Evolutionary conservation across 83 land plant species (phyloP).

Genomic region (Thuja plicata): DNA sequence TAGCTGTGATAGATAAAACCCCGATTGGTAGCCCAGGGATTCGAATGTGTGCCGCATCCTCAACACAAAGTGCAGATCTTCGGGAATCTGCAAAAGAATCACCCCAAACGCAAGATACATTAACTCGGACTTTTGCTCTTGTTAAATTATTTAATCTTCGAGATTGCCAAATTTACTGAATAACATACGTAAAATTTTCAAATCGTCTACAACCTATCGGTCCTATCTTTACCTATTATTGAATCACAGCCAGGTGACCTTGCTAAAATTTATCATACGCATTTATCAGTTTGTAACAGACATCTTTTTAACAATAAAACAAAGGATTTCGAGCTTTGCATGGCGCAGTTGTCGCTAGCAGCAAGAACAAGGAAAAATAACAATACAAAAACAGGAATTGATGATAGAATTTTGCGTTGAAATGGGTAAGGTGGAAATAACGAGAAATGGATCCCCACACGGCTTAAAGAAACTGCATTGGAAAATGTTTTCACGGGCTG

Average conservation of each 20-base stretch:
- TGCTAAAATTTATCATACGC: not conserved
- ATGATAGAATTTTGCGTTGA: too few species aligned
- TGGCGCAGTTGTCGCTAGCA: not conserved
- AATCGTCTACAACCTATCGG: too few species aligned
- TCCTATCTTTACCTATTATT: too few species aligned
- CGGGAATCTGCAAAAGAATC: constrained; percentile 65
- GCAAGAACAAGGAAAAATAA: not conserved
- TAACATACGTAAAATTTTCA: too few species aligned
- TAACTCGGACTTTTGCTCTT: not conserved
- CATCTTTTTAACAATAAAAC: not conserved
- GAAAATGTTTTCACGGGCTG: too few species aligned
- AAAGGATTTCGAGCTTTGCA: not conserved
- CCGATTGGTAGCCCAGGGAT: constrained; percentile 87
- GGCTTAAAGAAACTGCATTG: too few species aligned
- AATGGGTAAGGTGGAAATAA: too few species aligned
- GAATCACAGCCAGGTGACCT: too few species aligned
- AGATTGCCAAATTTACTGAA: too few species aligned
- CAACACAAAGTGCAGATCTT: constrained; percentile 90
- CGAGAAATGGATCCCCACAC: too few species aligned
- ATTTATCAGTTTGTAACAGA: not conserved
- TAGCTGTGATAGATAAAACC: constrained; percentile 78
- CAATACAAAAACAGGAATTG: too few species aligned
- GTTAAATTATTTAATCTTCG: not conserved
- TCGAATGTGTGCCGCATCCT: constrained; percentile 92
- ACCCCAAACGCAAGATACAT: not conserved